Conservation (phyloP, 495 filamentous ascomycete species). For the Aspergillus indologenus region DNA sequence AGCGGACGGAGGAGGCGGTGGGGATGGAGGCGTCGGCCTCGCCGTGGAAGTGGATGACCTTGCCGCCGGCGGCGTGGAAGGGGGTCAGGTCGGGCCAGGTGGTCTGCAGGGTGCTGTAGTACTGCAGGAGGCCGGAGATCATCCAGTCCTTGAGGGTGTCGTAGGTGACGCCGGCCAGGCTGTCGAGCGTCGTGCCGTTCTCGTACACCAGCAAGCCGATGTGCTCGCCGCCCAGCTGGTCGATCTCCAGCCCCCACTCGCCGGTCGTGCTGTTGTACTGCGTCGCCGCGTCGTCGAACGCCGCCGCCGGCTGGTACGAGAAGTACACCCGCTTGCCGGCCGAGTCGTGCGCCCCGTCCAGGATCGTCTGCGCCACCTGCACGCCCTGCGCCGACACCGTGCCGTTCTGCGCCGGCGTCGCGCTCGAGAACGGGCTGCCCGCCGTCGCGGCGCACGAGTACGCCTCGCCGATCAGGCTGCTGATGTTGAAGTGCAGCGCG, state of each 20-base stretch:
- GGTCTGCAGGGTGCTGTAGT: conserved; percentile 24
- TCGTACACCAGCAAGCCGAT: conserved; percentile 15
- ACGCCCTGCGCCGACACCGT: conserved; percentile 39
- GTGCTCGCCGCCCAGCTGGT: conserved; percentile 35
- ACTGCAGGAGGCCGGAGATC: conserved; percentile 16
- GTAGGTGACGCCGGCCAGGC: conserved; percentile 45
- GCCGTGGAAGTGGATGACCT: conserved; percentile 52
- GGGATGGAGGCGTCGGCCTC: conserved; percentile 49
- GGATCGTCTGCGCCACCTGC: conserved; percentile 38
- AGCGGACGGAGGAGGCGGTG: conserved; percentile 44
- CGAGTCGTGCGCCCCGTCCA: conserved; percentile 44
- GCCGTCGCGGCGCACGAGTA: conserved; percentile 37
- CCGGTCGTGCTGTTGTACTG: conserved; percentile 39
- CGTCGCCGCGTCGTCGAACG: conserved; percentile 42
- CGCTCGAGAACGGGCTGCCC: not conserved
- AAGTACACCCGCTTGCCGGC: conserved; percentile 45
- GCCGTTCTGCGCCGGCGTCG: conserved; percentile 42
- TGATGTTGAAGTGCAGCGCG: conserved; percentile 37
- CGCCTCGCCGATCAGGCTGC: conserved; percentile 35
- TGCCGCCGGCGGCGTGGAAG: conserved; percentile 46
- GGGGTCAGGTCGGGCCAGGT: conserved; percentile 46
- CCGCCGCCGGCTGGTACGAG: conserved; percentile 39
- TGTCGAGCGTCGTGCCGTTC: conserved; percentile 23
- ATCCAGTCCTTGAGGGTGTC: conserved; percentile 50
- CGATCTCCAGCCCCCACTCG: conserved; percentile 34